phyloP scores from a whole-genome alignment of 805 yeast genomes.

The Myxozyma geophila region DNA sequence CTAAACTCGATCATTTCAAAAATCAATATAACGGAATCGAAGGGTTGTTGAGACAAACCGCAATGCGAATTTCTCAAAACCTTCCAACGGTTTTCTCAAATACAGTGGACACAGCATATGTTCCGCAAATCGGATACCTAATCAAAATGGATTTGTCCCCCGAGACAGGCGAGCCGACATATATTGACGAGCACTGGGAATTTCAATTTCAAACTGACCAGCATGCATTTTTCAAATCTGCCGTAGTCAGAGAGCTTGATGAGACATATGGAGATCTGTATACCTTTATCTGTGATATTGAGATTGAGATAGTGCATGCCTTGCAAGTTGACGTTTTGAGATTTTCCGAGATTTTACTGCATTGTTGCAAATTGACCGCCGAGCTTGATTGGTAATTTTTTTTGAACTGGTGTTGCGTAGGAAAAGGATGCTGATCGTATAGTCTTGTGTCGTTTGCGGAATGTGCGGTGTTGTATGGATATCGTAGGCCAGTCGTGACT shows the following conservation, averaged over 20 bases:
- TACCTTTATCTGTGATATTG: constrained; percentile 45
- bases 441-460: constrained; percentile 45
- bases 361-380: constrained; percentile 41
- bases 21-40: constrained; percentile 46
- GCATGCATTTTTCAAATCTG: constrained; percentile 48
- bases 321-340: constrained; percentile 43
- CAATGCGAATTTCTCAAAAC: constrained; percentile 32
- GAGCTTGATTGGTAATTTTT: constrained; percentile 46
- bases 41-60: constrained; percentile 40
- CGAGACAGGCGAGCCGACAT: constrained; percentile 2
- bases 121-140: constrained; percentile 54
- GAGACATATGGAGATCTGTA: constrained; percentile 51
- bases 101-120: constrained; percentile 48
- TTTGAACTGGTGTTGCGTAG: neutral
- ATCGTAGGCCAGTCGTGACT: constrained; percentile 46
- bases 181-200: constrained; percentile 42
- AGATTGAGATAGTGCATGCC: constrained; percentile 49
- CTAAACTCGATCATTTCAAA: constrained; percentile 42
- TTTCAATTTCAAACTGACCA: constrained; percentile 49
- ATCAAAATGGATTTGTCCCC: constrained; percentile 41
- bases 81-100: constrained; percentile 12
- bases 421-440: constrained; percentile 17
- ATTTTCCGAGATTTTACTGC: constrained; percentile 29
- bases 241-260: constrained; percentile 45
- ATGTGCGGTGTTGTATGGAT: constrained; percentile 42